Percentiles rank a stretch among this genome's conserved stretches.
These are phyloP conservation scores for Handroanthus guayacan DNA, from an alignment of 257 asterid species.

Conservation along the genomic window DNA sequence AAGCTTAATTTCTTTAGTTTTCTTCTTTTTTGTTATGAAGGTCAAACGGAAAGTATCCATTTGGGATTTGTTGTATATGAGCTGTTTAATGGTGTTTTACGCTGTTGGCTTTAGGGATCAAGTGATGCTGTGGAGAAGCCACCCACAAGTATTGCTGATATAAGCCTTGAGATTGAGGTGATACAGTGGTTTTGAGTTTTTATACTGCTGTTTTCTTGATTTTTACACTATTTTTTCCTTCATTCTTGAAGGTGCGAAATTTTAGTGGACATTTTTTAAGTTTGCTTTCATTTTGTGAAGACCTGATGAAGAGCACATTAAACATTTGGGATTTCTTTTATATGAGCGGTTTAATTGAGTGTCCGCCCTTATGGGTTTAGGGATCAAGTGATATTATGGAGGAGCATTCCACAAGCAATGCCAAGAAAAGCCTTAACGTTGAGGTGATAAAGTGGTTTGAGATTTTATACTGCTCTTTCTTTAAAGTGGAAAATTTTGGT, in stretches of 20 bases:
- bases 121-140: conserved; percentile 51
- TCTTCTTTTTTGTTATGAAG: neutral
- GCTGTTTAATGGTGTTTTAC: neutral
- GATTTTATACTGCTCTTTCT: too few relatives aligned
- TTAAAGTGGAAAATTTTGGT: neutral
- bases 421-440: conserved; percentile 9
- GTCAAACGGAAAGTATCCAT: neutral
- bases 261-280: too few relatives aligned
- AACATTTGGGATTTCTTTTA: too few relatives aligned
- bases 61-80: conserved; percentile 5
- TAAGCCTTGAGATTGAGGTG: conserved; percentile 42
- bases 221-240: neutral
- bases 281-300: too few relatives aligned
- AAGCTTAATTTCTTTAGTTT: neutral
- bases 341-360: too few relatives aligned
- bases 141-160: conserved; percentile 41
- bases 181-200: neutral
- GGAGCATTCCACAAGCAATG: conserved; percentile 39
- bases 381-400: conserved; percentile 34
- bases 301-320: too few relatives aligned
- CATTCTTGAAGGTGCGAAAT: neutral
- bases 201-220: neutral
- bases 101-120: conserved; percentile 40
- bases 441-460: conserved; percentile 36
- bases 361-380: conserved; percentile 26